A percentile compares a stretch with the other conserved stretches of the same genome.
phyloP scores from a whole-genome alignment of 176 grass and related monocot species.

The Oryza australiensis region DNA sequence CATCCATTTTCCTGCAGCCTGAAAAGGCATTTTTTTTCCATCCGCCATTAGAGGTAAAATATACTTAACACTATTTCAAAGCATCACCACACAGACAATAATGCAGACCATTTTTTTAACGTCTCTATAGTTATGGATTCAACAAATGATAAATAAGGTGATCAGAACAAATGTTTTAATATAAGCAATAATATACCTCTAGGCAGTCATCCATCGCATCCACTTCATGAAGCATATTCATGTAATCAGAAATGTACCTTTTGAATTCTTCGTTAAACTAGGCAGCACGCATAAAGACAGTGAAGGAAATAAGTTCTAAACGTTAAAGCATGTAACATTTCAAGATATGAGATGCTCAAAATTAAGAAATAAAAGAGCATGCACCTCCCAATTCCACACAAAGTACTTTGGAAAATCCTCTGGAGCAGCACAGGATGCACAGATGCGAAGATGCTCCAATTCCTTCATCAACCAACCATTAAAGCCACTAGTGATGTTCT shows the following conservation, averaged over 20 bases:
- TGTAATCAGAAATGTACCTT: slow-evolving; percentile 17
- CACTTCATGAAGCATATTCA: slow-evolving; percentile 14
- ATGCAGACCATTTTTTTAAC: no score
- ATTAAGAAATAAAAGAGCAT: background rate
- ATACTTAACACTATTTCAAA: no score
- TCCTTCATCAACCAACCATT: background rate
- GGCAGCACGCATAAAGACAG: background rate
- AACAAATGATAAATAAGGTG: no score
- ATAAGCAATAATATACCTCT: no score
- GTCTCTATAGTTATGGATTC: no score
- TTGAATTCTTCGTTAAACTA: slow-evolving; percentile 26
- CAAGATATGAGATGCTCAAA: background rate
- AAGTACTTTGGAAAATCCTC: background rate
- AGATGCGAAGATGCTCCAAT: background rate
- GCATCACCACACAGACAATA: no score
- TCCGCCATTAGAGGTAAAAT: no score
- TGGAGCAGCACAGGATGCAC: background rate
- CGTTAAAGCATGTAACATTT: background rate
- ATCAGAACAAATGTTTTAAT: no score
- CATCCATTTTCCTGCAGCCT: no score
- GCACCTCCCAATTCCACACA: slow-evolving; percentile 32
- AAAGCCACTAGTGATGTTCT: background rate
- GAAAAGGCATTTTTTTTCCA: no score
- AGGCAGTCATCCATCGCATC: slow-evolving; percentile 21
- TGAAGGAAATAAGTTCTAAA: background rate